phyloP scores from a whole-genome alignment of 768 basidiomycete genomes.

The Podaxis sp. region DNA sequence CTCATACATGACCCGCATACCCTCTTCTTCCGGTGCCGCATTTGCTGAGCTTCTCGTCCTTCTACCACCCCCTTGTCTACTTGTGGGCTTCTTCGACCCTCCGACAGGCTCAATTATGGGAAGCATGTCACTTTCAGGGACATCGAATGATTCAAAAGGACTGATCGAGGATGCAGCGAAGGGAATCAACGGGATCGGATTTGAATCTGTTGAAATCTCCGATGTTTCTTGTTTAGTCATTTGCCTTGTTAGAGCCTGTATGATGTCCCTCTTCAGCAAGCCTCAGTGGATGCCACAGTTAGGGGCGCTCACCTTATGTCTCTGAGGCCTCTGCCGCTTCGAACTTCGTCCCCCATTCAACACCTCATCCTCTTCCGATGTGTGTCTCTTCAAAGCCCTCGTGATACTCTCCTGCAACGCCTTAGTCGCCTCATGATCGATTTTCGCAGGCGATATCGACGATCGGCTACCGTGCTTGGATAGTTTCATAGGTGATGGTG shows the following conservation, averaged over 20 bases:
- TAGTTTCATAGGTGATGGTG: constrained; percentile 55
- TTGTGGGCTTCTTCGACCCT: neutral
- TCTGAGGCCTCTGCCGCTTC: constrained; percentile 39
- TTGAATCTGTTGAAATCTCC: neutral
- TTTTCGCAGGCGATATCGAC: constrained; percentile 42
- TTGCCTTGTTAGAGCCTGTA: constrained; percentile 39
- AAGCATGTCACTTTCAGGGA: constrained; percentile 8
- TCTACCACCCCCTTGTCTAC: constrained; percentile 18
- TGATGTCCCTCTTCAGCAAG: neutral
- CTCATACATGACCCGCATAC: constrained; percentile 63
- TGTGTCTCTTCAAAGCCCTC: constrained; percentile 62
- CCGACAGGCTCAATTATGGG: constrained; percentile 3
- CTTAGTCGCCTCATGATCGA: constrained; percentile 49
- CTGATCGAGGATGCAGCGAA: constrained; percentile 24
- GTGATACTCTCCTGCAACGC: constrained; percentile 70
- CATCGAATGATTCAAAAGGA: constrained; percentile 27
- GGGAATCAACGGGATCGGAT: neutral
- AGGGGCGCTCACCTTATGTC: constrained; percentile 30
- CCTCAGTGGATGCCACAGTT: too few species aligned
- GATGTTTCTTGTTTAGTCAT: constrained; percentile 31
- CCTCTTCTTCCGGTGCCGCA: constrained; percentile 29
- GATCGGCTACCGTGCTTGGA: constrained; percentile 22
- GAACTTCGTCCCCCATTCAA: constrained; percentile 15
- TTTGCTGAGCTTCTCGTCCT: constrained; percentile 21
- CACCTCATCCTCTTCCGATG: constrained; percentile 39